phyloP scores from a whole-genome alignment of 139 green algal genomes.

The Tetradesmus lagerheimii region DNA sequence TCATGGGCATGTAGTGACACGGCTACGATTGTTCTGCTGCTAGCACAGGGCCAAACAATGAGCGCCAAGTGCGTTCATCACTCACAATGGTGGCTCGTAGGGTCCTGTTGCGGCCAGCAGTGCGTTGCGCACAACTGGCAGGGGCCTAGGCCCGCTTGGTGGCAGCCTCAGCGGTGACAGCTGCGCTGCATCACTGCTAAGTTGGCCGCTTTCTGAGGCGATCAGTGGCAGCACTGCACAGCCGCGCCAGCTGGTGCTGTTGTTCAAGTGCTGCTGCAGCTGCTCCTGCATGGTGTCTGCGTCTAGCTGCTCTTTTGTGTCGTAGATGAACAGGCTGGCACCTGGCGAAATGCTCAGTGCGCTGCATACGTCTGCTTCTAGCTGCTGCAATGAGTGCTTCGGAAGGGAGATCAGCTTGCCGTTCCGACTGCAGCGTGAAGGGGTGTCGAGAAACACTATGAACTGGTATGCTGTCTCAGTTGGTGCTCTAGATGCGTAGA shows the following conservation, averaged over 20 bases:
- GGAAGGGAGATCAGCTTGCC: neutral
- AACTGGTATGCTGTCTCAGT: neutral
- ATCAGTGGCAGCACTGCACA: neutral
- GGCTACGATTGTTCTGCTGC: too few species aligned
- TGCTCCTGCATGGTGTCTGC: neutral
- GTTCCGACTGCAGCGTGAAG: neutral
- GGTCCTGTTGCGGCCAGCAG: neutral
- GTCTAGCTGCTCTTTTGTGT: slow-evolving; percentile 16
- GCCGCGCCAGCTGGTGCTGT: neutral
- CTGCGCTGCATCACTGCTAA: neutral
- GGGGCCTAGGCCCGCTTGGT: neutral
- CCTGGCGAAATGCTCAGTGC: neutral
- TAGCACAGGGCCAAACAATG: too few species aligned
- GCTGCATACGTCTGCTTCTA: neutral
- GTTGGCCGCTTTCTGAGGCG: neutral
- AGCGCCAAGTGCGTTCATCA: neutral
- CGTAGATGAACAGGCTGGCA: neutral
- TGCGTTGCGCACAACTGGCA: slow-evolving; percentile 10
- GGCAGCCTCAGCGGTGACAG: neutral
- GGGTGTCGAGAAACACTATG: neutral
- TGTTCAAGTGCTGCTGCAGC: neutral
- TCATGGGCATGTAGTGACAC: too few species aligned
- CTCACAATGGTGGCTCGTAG: slow-evolving; percentile 5
- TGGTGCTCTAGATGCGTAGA: neutral
- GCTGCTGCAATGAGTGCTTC: neutral